phyloP scores from a whole-genome alignment of 768 basidiomycete species.

The Sporobolomyces roseus region DNA sequence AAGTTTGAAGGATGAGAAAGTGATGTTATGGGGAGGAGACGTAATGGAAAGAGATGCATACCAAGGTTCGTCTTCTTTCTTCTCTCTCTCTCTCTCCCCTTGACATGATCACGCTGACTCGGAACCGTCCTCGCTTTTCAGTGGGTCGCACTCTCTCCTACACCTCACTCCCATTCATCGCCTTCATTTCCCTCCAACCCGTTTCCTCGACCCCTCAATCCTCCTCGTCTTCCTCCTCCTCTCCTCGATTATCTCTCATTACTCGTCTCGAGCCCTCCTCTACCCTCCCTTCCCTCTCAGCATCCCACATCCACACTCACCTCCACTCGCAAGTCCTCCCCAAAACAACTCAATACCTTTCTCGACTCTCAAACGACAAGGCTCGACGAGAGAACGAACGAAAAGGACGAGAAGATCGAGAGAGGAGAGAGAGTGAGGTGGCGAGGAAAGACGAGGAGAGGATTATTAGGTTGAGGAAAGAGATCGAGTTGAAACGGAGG shows the following conservation, averaged over 20 bases:
- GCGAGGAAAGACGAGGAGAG: constrained; percentile 65
- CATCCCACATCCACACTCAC: constrained; percentile 62
- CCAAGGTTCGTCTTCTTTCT: constrained; percentile 59
- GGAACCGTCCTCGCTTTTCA: constrained; percentile 19
- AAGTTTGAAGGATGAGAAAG: constrained; percentile 53
- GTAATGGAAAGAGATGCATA: constrained; percentile 77
- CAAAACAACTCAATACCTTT: constrained; percentile 71
- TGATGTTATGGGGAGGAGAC: constrained; percentile 85
- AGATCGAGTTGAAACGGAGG: constrained; percentile 45
- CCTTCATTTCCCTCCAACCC: constrained; percentile 83
- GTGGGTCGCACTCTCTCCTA: constrained; percentile 56
- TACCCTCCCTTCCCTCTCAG: constrained; percentile 58
- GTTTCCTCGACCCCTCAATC: constrained; percentile 50
- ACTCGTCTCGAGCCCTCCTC: constrained; percentile 72
- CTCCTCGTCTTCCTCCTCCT: constrained; percentile 44
- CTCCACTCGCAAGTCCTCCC: constrained; percentile 71
- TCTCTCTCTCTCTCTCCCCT: constrained; percentile 38
- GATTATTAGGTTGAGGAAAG: constrained; percentile 53
- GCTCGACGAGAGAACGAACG: constrained; percentile 55
- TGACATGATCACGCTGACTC: background rate
- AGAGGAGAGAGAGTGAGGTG: constrained; percentile 68
- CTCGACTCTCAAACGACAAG: constrained; percentile 56
- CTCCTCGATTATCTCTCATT: constrained; percentile 68
- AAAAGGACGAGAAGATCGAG: constrained; percentile 64
- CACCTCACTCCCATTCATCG: constrained; percentile 91